Evolutionary conservation across 2,329 filamentous ascomycete genomes (phyloP).

Genomic region (Hysterium pulicare): DNA sequence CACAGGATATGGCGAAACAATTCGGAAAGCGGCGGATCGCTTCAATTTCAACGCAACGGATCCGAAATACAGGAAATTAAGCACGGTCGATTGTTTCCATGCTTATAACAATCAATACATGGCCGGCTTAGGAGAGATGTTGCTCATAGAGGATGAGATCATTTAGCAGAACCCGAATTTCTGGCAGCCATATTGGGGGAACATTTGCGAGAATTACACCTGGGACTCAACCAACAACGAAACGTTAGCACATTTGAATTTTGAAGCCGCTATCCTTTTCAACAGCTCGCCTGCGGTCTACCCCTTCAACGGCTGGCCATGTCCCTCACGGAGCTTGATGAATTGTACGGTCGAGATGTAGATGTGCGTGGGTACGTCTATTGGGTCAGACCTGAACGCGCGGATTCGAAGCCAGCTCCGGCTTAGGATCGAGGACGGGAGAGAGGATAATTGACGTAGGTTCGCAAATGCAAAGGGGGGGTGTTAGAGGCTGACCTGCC

Average conservation of each 20-base stretch:
- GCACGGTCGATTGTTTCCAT: not conserved
- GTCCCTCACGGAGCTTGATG: conserved; percentile 3
- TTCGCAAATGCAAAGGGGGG: no score
- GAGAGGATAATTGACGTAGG: no score
- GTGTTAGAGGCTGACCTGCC: no score
- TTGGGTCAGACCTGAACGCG: no score
- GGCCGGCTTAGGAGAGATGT: not conserved
- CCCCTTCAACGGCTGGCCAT: conserved; percentile 3
- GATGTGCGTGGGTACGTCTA: no score
- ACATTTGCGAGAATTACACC: not conserved
- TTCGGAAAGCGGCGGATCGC: not conserved
- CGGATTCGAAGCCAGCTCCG: no score
- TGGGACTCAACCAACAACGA: not conserved
- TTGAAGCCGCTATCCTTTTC: not conserved
- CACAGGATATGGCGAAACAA: not conserved
- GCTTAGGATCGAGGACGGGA: no score
- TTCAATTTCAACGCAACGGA: not conserved
- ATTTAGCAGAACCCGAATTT: not conserved
- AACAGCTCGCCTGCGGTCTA: conserved; percentile 1
- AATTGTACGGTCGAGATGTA: no score
- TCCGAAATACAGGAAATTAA: not conserved
- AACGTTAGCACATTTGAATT: not conserved
- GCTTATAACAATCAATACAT: not conserved
- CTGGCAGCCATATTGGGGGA: not conserved
- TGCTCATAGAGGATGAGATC: not conserved